phyloP scores from a whole-genome alignment of 257 asterid genomes.

The Solanum stenotomum region DNA sequence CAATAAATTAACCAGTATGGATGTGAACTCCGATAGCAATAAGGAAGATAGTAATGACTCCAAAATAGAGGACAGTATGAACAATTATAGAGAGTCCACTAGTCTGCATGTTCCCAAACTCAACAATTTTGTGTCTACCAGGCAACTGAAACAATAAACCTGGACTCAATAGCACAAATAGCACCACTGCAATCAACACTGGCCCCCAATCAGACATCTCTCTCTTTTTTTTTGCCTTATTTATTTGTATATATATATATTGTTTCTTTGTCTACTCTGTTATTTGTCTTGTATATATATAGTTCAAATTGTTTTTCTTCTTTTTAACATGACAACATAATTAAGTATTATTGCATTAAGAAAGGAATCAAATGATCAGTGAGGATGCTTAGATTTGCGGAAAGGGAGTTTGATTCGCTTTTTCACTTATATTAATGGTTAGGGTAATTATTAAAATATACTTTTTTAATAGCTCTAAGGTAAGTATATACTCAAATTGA shows the following conservation, averaged over 20 bases:
- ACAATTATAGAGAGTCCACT: constrained; percentile 63
- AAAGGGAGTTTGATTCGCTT: not conserved
- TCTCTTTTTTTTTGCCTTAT: not conserved
- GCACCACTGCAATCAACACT: constrained; percentile 71
- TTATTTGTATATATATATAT: not conserved
- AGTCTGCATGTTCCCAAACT: constrained; percentile 70
- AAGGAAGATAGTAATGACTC: constrained; percentile 59
- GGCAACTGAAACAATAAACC: constrained; percentile 80
- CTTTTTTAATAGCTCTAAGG: not conserved
- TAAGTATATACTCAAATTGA: not conserved
- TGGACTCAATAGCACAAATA: constrained; percentile 67
- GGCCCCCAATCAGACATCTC: constrained; percentile 95
- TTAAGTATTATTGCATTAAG: not conserved
- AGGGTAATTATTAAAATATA: too few species aligned
- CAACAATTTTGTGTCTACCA: constrained; percentile 54
- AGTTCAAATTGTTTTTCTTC: not conserved
- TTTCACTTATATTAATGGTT: not conserved
- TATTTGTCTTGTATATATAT: not conserved
- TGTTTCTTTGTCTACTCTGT: too few species aligned
- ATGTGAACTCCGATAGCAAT: constrained; percentile 69
- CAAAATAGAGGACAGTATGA: constrained; percentile 67
- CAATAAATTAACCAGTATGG: constrained; percentile 36
- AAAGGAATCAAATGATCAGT: not conserved
- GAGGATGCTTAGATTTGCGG: not conserved
- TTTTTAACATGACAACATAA: not conserved